These are phyloP conservation scores for Termitomyces sp. DNA, from an alignment of 768 basidiomycete species.

Conservation along the genomic window DNA sequence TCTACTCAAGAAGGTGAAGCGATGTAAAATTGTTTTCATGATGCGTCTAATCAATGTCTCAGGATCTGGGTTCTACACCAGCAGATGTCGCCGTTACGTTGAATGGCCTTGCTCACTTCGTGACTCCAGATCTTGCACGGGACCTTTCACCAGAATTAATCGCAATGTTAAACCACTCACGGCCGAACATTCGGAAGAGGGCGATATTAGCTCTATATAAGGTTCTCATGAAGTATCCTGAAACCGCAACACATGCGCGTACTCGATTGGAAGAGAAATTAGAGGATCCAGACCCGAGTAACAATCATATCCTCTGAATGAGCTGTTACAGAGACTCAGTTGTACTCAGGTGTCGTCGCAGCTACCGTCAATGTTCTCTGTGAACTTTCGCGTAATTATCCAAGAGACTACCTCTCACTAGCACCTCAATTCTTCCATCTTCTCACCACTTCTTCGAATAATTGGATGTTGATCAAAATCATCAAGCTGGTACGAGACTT, in stretches of 20 bases:
- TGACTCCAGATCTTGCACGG: constrained; percentile 84
- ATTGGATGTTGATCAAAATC: constrained; percentile 99
- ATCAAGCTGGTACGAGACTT: constrained; percentile 71
- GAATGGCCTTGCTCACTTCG: constrained; percentile 78
- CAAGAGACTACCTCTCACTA: constrained; percentile 74
- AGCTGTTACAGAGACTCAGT: background rate
- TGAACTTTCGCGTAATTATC: constrained; percentile 79
- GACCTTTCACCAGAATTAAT: constrained; percentile 85
- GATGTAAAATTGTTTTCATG: constrained; percentile 7
- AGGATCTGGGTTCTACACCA: constrained; percentile 80
- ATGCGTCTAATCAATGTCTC: constrained; percentile 15
- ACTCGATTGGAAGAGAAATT: constrained; percentile 71
- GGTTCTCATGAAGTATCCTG: constrained; percentile 77
- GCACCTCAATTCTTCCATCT: constrained; percentile 93
- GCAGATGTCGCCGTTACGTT: constrained; percentile 71
- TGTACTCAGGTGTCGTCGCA: constrained; percentile 72
- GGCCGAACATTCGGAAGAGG: constrained; percentile 83
- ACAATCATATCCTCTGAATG: constrained; percentile 8
- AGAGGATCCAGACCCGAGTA: constrained; percentile 72
- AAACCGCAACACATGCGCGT: constrained; percentile 61
- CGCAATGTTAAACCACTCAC: constrained; percentile 85
- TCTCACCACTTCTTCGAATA: constrained; percentile 90
- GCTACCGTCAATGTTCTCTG: constrained; percentile 93
- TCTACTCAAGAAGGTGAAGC: constrained; percentile 81
- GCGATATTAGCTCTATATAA: constrained; percentile 83